Evolutionary conservation across 2,329 filamentous ascomycete genomes (phyloP).

Genomic region (Proliferodiscus dingleyae): DNA sequence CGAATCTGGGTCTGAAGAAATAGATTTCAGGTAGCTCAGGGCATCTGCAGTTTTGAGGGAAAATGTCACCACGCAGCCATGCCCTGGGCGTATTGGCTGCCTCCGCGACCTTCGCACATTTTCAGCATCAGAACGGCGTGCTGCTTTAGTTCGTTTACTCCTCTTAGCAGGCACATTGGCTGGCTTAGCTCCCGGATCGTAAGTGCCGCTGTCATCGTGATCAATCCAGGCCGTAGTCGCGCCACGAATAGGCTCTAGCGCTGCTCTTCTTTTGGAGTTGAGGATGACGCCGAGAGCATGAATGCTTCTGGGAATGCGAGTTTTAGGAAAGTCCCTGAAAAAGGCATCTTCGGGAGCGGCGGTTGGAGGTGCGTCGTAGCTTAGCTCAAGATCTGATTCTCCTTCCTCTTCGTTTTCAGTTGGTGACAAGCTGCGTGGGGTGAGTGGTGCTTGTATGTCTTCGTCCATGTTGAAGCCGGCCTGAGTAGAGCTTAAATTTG

Average conservation of each 20-base stretch:
- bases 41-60: slow-evolving; percentile 7
- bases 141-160: slow-evolving; percentile 1
- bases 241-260: slow-evolving; percentile 9
- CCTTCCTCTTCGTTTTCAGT: not conserved
- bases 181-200: slow-evolving; percentile 19
- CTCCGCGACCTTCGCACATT: slow-evolving; percentile 3
- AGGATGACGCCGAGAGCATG: slow-evolving; percentile 11
- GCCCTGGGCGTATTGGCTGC: slow-evolving; percentile 6
- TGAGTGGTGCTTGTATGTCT: not conserved
- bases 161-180: not conserved
- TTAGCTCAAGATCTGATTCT: slow-evolving; percentile 2
- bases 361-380: slow-evolving; percentile 1
- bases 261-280: slow-evolving; percentile 13
- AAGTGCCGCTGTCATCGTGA: slow-evolving; percentile 26
- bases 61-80: slow-evolving; percentile 15
- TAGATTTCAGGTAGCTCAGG: slow-evolving; percentile 15
- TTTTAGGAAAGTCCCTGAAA: not conserved
- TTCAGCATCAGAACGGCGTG: not conserved
- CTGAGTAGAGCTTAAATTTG: not conserved
- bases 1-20: slow-evolving; percentile 2
- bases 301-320: not conserved
- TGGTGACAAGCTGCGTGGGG: not conserved
- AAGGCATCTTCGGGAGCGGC: slow-evolving; percentile 3
- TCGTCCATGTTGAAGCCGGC: not conserved
- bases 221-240: slow-evolving; percentile 19